These are phyloP conservation scores for Chrysoporthe austroafricana DNA, from an alignment of 2,329 filamentous ascomycete species.

Conservation along the genomic window DNA sequence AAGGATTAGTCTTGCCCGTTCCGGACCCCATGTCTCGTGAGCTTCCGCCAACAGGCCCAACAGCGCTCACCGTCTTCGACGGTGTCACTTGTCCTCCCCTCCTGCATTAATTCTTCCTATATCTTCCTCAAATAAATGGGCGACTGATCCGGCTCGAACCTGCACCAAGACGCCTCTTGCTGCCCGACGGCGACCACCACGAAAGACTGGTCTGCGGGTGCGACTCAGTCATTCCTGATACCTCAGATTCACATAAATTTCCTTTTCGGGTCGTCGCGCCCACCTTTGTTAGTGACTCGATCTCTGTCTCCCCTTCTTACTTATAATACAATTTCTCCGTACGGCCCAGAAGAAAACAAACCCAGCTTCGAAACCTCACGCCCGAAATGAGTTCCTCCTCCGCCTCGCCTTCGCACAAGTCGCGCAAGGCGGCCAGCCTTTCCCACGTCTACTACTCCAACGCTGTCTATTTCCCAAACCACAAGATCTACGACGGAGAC, in stretches of 20 bases:
- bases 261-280: slow-evolving; percentile 18
- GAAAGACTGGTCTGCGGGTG: neutral
- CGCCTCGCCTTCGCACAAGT: slow-evolving; percentile 45
- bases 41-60: slow-evolving; percentile 9
- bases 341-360: neutral
- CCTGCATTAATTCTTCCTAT: slow-evolving; percentile 11
- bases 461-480: slow-evolving; percentile 84
- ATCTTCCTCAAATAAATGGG: slow-evolving; percentile 8
- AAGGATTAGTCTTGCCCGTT: slow-evolving; percentile 37
- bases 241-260: slow-evolving; percentile 17
- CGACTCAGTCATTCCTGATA: slow-evolving; percentile 16
- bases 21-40: slow-evolving; percentile 31
- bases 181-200: slow-evolving; percentile 20
- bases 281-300: slow-evolving; percentile 17
- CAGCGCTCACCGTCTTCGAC: slow-evolving; percentile 27
- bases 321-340: neutral
- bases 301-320: neutral
- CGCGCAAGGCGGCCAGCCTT: slow-evolving; percentile 49
- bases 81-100: slow-evolving; percentile 9
- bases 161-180: slow-evolving; percentile 22
- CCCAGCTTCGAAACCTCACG: neutral
- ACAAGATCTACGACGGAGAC: slow-evolving; percentile 71
- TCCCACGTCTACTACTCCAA: slow-evolving; percentile 66
- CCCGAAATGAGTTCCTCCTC: neutral
- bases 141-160: slow-evolving; percentile 10